phyloP scores from a whole-genome alignment of 2,329 filamentous ascomycete genomes.

The Sordariomycetes sp. region DNA sequence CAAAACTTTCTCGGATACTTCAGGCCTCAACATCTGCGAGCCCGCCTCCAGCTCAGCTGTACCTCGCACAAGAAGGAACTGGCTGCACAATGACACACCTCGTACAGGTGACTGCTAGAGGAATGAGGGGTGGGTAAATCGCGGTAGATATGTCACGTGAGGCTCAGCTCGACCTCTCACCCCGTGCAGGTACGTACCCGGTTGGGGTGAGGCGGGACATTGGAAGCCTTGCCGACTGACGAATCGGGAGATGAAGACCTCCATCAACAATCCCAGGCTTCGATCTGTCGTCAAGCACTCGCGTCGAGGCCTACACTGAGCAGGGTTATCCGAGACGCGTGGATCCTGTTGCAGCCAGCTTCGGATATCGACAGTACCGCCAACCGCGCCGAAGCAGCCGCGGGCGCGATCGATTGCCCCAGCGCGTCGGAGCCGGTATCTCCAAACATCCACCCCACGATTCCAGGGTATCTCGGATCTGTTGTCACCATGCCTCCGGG shows the following conservation, averaged over 20 bases:
- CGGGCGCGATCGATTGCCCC: not conserved
- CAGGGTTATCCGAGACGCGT: not conserved
- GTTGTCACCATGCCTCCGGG: slow-evolving; percentile 41
- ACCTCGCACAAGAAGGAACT: not conserved
- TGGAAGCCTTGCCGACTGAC: not conserved
- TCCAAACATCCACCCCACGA: not conserved
- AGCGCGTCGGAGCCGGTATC: not conserved
- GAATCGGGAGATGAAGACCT: not conserved
- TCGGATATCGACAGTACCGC: not conserved
- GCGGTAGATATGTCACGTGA: not conserved
- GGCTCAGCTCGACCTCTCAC: too few species aligned
- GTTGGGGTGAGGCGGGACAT: not conserved
- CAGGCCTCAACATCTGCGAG: too few species aligned
- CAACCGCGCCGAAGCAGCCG: not conserved
- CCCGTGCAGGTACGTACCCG: not conserved
- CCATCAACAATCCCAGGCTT: not conserved
- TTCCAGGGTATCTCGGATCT: not conserved
- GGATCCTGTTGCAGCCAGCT: not conserved
- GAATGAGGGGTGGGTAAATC: not conserved
- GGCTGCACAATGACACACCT: not conserved
- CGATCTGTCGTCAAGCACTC: not conserved
- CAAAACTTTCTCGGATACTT: too few species aligned
- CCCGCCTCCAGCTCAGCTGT: too few species aligned
- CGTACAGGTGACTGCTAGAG: too few species aligned
- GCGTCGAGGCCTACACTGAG: not conserved